Conservation (phyloP, 106 monocot species). For the Vanilla planifolia region DNA sequence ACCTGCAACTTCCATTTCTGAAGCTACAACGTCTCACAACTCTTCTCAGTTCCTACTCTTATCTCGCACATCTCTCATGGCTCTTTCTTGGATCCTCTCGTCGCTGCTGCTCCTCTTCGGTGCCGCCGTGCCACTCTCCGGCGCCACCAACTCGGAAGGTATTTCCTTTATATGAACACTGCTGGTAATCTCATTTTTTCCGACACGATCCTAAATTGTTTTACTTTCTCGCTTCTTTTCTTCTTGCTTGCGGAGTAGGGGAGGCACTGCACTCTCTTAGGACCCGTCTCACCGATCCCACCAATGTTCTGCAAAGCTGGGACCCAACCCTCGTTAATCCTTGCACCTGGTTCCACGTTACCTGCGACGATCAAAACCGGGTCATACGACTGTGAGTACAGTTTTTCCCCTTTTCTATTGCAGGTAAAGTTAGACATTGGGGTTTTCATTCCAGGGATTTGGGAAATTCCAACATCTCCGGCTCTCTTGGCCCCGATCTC, state of each 20-base stretch:
- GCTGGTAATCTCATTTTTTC: too few species aligned
- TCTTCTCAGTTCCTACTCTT: too few species aligned
- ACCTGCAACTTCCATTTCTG: too few species aligned
- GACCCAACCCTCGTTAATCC: constrained; percentile 76
- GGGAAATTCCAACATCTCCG: constrained; percentile 65
- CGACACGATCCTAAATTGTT: neutral
- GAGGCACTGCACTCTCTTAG: constrained; percentile 56
- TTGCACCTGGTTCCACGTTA: constrained; percentile 87
- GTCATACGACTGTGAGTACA: constrained; percentile 73
- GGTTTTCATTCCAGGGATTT: constrained; percentile 46
- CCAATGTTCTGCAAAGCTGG: constrained; percentile 72
- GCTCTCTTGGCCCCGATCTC: constrained; percentile 52
- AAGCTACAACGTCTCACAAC: too few species aligned
- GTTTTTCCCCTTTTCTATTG: neutral
- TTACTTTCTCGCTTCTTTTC: neutral
- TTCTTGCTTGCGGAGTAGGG: constrained; percentile 23
- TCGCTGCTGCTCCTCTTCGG: constrained; percentile 21
- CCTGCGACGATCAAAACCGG: constrained; percentile 62
- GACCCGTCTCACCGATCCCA: constrained; percentile 50
- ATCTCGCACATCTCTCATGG: constrained; percentile 24
- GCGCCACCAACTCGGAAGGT: constrained; percentile 84
- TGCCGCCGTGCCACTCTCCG: constrained; percentile 23
- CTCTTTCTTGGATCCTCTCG: constrained; percentile 16
- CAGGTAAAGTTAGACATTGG: neutral
- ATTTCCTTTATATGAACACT: neutral